Evolutionary conservation across 495 filamentous ascomycete genomes (phyloP), one percentile per base, ranked within the genome.

Genomic region (Tuber brumale): DNA sequence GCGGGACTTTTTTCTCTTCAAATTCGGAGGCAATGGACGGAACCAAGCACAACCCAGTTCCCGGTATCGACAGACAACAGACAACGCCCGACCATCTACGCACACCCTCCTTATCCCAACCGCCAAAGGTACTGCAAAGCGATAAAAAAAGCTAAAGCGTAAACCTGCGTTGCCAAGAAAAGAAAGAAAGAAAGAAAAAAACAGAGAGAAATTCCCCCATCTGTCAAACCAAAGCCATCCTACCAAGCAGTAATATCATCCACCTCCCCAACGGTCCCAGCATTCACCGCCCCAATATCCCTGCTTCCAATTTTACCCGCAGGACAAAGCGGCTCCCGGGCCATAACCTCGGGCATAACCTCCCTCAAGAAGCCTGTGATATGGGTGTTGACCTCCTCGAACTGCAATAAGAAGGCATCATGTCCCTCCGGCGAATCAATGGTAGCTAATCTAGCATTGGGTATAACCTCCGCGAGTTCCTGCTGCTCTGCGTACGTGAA

Each of bases 161-260:
- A 35, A 35, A 31, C 12, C 27, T 35, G 14, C 57, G 27, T 66
- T 31, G 14, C 27, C 27, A 66, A 66, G 57, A 66, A 16, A 31
- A 6, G 18, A 27, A 18, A 66, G 35, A 31, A 35, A 31, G 31
- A 31, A 27, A 31, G 16, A 4, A 61, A 31, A 27, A 27, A 27
- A n/a, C n/a, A n/a, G 8, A 27, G 57, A n/a, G n/a, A 66, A 14
- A 5, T 41, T 71, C 70, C 35, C 37, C 35, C 57, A 35, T 66
- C 57, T 35, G 14, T 19, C 57, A 35, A 51, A 66, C 57, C 57
- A 35, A 35, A 66, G 37, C 27, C 57, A 66, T 7, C 27, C 75
- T 91, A 98, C 95, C 95, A 98, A 57, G 93, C 94, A 72, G 94
- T 97, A 79, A 99, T 97, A 84, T 99, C 95, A 76, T 94, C 95